phyloP scores from a whole-genome alignment of 2,329 filamentous ascomycete genomes.

The Microsporum audouinii region DNA sequence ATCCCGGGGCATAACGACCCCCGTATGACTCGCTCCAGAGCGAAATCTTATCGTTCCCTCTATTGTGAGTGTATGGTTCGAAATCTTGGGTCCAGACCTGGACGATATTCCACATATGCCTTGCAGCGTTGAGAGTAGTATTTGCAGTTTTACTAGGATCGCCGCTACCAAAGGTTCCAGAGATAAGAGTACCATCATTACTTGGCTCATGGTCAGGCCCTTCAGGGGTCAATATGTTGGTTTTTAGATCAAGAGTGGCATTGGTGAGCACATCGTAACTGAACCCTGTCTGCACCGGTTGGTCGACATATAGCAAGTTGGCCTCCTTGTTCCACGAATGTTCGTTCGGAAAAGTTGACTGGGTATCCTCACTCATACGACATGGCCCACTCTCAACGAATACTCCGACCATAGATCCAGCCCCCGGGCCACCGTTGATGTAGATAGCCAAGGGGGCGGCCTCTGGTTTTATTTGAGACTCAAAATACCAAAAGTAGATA shows the following conservation, averaged over 20 bases:
- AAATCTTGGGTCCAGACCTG: constrained; percentile 54
- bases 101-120: constrained; percentile 48
- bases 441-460: constrained; percentile 30
- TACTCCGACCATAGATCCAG: constrained; percentile 27
- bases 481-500: constrained; percentile 39
- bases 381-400: constrained; percentile 30
- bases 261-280: constrained; percentile 31
- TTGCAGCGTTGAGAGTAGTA: constrained; percentile 42
- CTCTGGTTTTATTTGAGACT: constrained; percentile 28
- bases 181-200: not conserved
- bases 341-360: constrained; percentile 17
- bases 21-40: constrained; percentile 37
- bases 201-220: not conserved
- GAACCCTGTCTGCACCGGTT: constrained; percentile 46
- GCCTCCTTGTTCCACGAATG: constrained; percentile 47
- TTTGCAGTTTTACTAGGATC: constrained; percentile 30
- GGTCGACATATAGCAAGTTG: constrained; percentile 58
- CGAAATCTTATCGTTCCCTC: constrained; percentile 40
- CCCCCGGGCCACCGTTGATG: constrained; percentile 33
- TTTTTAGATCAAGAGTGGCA: constrained; percentile 3
- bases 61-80: constrained; percentile 26
- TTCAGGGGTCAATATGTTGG: not conserved
- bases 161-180: not conserved
- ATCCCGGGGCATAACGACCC: constrained; percentile 34
- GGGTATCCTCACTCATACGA: constrained; percentile 40